phyloP scores from a whole-genome alignment of 2,329 filamentous ascomycete species.

The Apiospora hydei region DNA sequence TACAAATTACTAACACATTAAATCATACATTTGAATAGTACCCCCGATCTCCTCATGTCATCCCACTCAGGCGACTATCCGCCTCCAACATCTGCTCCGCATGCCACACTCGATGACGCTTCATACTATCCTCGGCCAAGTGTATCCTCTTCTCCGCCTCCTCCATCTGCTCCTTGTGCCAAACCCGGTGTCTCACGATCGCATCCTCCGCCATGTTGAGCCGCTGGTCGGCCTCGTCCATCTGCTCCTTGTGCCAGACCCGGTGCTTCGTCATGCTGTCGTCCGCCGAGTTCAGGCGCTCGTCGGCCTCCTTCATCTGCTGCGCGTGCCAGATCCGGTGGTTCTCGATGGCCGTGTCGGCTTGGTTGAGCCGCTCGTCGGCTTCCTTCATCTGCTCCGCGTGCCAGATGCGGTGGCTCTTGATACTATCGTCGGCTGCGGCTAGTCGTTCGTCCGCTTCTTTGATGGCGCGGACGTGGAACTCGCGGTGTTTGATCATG shows the following conservation, averaged over 20 bases:
- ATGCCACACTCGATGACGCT: slow-evolving; percentile 11
- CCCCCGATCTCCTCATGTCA: neutral
- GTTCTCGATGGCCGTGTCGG: slow-evolving; percentile 6
- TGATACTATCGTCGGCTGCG: slow-evolving; percentile 9
- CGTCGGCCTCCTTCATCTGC: slow-evolving; percentile 20
- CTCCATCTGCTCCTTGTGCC: slow-evolving; percentile 22
- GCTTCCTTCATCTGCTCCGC: slow-evolving; percentile 20
- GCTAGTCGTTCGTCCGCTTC: slow-evolving; percentile 16
- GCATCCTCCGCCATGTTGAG: neutral
- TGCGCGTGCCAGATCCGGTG: slow-evolving; percentile 15
- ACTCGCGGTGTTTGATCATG: slow-evolving; percentile 19
- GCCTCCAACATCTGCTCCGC: slow-evolving; percentile 7
- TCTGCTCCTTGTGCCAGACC: slow-evolving; percentile 17
- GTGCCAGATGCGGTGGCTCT: slow-evolving; percentile 1
- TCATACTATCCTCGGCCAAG: slow-evolving; percentile 16
- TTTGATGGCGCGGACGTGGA: slow-evolving; percentile 5
- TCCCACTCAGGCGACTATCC: neutral
- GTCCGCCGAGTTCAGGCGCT: neutral
- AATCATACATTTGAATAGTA: no score
- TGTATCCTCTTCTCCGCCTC: slow-evolving; percentile 2
- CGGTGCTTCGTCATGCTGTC: slow-evolving; percentile 1
- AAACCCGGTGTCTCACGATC: slow-evolving; percentile 5
- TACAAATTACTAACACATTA: neutral
- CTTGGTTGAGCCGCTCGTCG: slow-evolving; percentile 4
- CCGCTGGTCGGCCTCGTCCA: neutral